Percentiles rank a stretch among this genome's conserved stretches.
These are phyloP conservation scores for Pichia deserticola DNA, from an alignment of 805 yeast species.

Conservation along the genomic window DNA sequence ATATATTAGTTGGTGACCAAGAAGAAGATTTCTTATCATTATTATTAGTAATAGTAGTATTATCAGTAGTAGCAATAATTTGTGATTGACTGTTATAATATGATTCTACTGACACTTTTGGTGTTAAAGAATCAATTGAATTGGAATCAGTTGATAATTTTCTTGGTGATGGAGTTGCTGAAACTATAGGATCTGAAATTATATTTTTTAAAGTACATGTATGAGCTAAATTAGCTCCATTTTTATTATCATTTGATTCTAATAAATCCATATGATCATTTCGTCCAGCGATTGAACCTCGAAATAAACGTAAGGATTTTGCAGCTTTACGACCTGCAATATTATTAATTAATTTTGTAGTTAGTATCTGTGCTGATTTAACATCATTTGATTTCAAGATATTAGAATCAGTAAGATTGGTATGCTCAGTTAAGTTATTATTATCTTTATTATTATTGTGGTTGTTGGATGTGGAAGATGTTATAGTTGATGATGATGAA, in stretches of 20 bases:
- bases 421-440: no score
- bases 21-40: neutral
- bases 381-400: neutral
- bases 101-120: slow-evolving; percentile 1
- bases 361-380: slow-evolving; percentile 6
- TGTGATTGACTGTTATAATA: neutral
- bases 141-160: neutral
- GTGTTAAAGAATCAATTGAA: neutral
- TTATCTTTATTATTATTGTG: no score
- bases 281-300: slow-evolving; percentile 15
- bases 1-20: neutral
- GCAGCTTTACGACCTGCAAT: slow-evolving; percentile 37
- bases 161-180: neutral
- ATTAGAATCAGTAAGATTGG: no score
- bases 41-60: no score
- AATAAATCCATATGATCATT: neutral
- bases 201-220: slow-evolving; percentile 3
- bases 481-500: no score
- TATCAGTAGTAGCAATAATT: no score
- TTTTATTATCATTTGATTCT: neutral
- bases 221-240: neutral
- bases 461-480: no score
- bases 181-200: no score
- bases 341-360: slow-evolving; percentile 7
- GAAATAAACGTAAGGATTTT: slow-evolving; percentile 44